phyloP scores from a whole-genome alignment of 371 early-diverging fungal species.

The Apophysomyces sp. region DNA sequence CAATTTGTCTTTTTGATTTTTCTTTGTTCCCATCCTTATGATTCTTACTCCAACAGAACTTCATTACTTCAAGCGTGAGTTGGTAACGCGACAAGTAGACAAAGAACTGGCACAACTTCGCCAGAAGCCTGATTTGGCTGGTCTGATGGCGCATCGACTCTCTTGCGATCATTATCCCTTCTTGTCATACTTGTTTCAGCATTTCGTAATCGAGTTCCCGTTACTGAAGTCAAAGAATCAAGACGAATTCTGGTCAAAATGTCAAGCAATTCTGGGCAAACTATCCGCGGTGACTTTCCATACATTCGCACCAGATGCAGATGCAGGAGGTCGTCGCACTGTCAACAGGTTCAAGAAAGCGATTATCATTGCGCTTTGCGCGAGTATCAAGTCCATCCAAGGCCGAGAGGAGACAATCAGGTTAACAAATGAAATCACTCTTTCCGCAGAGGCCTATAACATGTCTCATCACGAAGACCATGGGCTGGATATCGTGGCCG shows the following conservation, averaged over 20 bases:
- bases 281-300: constrained; percentile 21
- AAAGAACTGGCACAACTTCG: constrained; percentile 18
- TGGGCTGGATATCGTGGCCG: background rate
- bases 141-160: background rate
- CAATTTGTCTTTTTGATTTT: background rate
- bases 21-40: constrained; percentile 6
- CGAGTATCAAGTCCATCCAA: constrained; percentile 24
- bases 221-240: constrained; percentile 23
- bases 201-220: constrained; percentile 30
- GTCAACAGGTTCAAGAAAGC: constrained; percentile 27
- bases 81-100: constrained; percentile 20
- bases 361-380: constrained; percentile 20
- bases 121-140: constrained; percentile 9
- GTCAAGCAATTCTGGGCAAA: constrained; percentile 24
- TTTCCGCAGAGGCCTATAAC: background rate
- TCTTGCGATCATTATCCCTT: constrained; percentile 17
- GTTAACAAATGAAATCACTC: background rate
- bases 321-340: constrained; percentile 23
- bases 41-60: constrained; percentile 20
- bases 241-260: constrained; percentile 28
- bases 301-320: constrained; percentile 20
- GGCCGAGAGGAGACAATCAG: constrained; percentile 27
- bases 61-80: constrained; percentile 33
- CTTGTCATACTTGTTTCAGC: constrained; percentile 21
- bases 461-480: background rate